Evolutionary conservation across 768 basidiomycete genomes (phyloP).

Genomic region (Mycena polygramma): DNA sequence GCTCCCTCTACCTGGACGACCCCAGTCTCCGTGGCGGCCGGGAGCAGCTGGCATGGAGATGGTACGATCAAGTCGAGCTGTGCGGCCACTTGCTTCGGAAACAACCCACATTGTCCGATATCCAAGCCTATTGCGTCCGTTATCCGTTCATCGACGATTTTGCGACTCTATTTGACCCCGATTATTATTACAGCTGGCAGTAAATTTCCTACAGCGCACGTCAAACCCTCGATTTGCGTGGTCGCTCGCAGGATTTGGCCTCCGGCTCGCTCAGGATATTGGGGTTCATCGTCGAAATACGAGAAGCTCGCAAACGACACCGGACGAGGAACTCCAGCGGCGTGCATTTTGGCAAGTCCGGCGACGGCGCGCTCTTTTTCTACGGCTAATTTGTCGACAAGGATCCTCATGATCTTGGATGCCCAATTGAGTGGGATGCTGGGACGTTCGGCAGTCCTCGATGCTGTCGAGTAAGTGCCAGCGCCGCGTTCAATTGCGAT

Average conservation of each 20-base stretch:
- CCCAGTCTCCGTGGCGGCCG: background rate
- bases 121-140: conserved; percentile 18
- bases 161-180: background rate
- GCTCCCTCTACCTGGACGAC: conserved; percentile 40
- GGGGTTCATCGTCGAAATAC: background rate
- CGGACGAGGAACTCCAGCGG: background rate
- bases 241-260: background rate
- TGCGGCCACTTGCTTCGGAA: background rate
- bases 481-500: too few species aligned
- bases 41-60: background rate
- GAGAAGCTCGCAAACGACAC: background rate
- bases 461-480: background rate
- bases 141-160: background rate
- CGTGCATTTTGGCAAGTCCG: background rate
- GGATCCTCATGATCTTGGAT: background rate
- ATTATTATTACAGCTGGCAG: background rate
- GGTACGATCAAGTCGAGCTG: conserved; percentile 10
- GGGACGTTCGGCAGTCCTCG: background rate
- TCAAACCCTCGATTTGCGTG: background rate
- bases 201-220: background rate
- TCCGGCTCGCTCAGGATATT: background rate
- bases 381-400: background rate
- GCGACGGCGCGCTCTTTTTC: background rate
- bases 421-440: background rate
- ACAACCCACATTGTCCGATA: conserved; percentile 10